phyloP scores from a whole-genome alignment of 225 moss, liverwort and hornwort genomes.

The Bryum argenteum region DNA sequence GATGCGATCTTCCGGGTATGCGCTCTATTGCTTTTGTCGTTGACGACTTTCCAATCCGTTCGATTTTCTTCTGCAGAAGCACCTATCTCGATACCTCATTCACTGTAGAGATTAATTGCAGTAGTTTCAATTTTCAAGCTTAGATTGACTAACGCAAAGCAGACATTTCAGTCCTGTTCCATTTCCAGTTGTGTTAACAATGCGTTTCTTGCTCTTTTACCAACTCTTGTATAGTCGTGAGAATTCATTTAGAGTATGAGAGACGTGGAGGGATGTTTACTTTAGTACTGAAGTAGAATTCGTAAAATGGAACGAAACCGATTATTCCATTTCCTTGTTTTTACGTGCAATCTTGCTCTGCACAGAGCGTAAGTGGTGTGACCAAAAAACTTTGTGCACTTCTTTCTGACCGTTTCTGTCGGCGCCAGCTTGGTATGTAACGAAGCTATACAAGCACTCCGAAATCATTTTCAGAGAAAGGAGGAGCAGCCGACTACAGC shows the following conservation, averaged over 20 bases:
- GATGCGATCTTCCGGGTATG: conserved; percentile 50
- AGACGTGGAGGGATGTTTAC: neutral
- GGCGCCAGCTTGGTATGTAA: conserved; percentile 48
- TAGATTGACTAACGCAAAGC: too few relatives aligned
- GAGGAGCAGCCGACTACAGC: conserved; percentile 11
- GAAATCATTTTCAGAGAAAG: conserved; percentile 32
- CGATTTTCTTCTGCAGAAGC: neutral
- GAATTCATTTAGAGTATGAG: neutral
- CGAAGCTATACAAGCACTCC: conserved; percentile 45
- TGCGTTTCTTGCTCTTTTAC: too few relatives aligned
- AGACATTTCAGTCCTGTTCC: too few relatives aligned
- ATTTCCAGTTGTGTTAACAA: too few relatives aligned
- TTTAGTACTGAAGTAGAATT: neutral
- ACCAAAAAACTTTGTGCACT: neutral
- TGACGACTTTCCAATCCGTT: neutral
- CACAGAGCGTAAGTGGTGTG: neutral
- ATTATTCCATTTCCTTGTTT: neutral
- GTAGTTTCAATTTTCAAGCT: too few relatives aligned
- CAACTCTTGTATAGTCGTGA: too few relatives aligned
- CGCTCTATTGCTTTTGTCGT: neutral
- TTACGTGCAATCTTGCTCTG: conserved; percentile 10
- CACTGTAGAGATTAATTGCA: too few relatives aligned
- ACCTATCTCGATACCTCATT: neutral
- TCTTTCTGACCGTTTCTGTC: conserved; percentile 12
- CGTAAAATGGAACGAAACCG: neutral